Evolutionary conservation across 1,284 basidiomycete genomes (phyloP), one percentile per base, ranked within the genome.

Genomic region (Vanrija sp.): DNA sequence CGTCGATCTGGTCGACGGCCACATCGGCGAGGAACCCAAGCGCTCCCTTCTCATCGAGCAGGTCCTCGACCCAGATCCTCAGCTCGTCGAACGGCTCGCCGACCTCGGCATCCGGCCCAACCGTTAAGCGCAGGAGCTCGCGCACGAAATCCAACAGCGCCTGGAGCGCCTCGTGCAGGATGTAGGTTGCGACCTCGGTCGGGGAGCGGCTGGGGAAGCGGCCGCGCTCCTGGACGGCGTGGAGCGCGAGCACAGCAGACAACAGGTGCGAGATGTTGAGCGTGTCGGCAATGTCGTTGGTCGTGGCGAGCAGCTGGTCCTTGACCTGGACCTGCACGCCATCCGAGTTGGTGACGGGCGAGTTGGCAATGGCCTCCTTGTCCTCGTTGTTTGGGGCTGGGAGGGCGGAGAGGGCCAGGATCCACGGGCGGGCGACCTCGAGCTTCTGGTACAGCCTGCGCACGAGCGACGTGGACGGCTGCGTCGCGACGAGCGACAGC

Each of bases 391-490:
- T 70, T 1, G 62, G 66, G 3, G 46, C 51, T 8, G 72, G 69
- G 18, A 75, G 49, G 15, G 58, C 57, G 0, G 68, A 67, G 27
- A 75, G 60, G 0, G 61, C 46, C 16, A 69, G 51, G 14, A 75
- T 60, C 72, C 72, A 75, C 35, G 72, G 72, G 27, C 64, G 56
- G 0, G 71, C 69, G 23, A 64, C 57, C 18, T 72, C 66, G 27
- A 75, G 64, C 48, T 62, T 57, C 14, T 47, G 47, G 41, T 58
- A 59, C 9, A 74, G 59, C 37, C 60, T 61, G 22, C 68, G 58
- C 8, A 74, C 43, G 2, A 65, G 56, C 8, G 69, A 68, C 4
- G 68, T 72, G 6, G 65, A 68, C 6, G 71, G 68, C 47, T 67
- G 65, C 3, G 61, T 49, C n/a, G 61, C 48, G 12, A 69, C 62